Percentiles rank a stretch among this genome's conserved stretches.
Evolutionary conservation across 2,329 filamentous ascomycete species (phyloP).

Genomic region (Hypoxylon sp.): DNA sequence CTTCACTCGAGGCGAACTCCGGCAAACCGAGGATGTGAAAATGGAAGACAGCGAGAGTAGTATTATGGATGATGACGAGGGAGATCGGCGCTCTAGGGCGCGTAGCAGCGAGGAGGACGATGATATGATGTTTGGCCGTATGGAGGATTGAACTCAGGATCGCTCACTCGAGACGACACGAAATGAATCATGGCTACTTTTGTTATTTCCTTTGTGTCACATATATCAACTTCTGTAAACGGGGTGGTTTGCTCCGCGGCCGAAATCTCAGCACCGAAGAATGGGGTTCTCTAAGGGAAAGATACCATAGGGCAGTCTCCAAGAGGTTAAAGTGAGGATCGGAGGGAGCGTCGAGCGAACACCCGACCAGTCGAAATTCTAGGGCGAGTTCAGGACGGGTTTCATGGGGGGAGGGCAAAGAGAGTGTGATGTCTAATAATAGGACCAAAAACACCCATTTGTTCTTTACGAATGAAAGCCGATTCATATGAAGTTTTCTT

Average conservation of each 20-base stretch:
- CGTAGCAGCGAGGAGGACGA: constrained; percentile 87
- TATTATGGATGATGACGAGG: constrained; percentile 76
- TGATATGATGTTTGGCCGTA: constrained; percentile 93
- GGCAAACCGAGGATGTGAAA: constrained; percentile 71
- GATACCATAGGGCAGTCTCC: constrained; percentile 60
- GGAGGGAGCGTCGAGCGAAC: constrained; percentile 75
- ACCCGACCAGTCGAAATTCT: constrained; percentile 53
- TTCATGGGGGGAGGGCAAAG: constrained; percentile 41
- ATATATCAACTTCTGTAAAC: constrained; percentile 61
- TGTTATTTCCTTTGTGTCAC: constrained; percentile 67
- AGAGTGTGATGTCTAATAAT: constrained; percentile 48
- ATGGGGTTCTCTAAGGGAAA: constrained; percentile 61
- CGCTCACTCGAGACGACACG: constrained; percentile 40
- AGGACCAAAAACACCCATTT: constrained; percentile 50
- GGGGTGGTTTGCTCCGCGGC: constrained; percentile 74
- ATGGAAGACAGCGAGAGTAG: constrained; percentile 77
- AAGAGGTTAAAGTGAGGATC: constrained; percentile 81
- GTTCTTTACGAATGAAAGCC: constrained; percentile 50
- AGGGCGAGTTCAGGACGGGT: constrained; percentile 43
- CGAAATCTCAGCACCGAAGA: constrained; percentile 77
- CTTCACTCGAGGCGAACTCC: constrained; percentile 73
- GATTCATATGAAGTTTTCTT: constrained; percentile 39
- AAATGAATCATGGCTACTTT: constrained; percentile 55
- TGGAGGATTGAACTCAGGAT: constrained; percentile 81
- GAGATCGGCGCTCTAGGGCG: constrained; percentile 70